Evolutionary conservation across 352 stramenopile genomes (phyloP).

Genomic region (Phytophthora pisi): DNA sequence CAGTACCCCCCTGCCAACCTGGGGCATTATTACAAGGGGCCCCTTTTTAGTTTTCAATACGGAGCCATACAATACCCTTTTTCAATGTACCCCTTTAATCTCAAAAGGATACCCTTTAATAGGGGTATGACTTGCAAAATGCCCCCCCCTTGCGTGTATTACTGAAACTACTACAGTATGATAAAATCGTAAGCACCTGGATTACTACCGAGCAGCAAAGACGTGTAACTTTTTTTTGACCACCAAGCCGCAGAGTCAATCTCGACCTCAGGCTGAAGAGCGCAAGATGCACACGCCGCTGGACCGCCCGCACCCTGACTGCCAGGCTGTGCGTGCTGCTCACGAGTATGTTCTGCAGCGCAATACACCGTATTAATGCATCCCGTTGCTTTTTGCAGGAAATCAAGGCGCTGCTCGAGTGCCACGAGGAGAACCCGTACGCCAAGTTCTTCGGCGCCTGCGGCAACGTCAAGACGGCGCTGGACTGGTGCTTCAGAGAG

Average conservation of each 20-base stretch:
- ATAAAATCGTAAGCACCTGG: no score
- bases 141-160: no score
- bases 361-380: not conserved
- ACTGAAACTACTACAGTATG: no score
- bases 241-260: conserved; percentile 10
- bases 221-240: no score
- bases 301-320: conserved; percentile 81
- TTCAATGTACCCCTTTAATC: no score
- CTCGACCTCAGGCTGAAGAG: conserved; percentile 21
- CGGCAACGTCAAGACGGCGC: conserved; percentile 68
- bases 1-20: no score
- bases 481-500: conserved; percentile 81
- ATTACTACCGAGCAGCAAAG: no score
- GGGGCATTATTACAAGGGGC: no score
- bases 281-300: conserved; percentile 76
- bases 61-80: no score
- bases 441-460: conserved; percentile 83
- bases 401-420: conserved; percentile 68
- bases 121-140: no score
- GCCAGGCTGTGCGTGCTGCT: conserved; percentile 60
- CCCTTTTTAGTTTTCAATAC: no score
- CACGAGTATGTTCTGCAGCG: not conserved
- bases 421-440: conserved; percentile 76
- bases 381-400: conserved; percentile 45
- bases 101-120: no score